phyloP scores from a whole-genome alignment of 768 basidiomycete genomes.

The Leccinum uliginosum region DNA sequence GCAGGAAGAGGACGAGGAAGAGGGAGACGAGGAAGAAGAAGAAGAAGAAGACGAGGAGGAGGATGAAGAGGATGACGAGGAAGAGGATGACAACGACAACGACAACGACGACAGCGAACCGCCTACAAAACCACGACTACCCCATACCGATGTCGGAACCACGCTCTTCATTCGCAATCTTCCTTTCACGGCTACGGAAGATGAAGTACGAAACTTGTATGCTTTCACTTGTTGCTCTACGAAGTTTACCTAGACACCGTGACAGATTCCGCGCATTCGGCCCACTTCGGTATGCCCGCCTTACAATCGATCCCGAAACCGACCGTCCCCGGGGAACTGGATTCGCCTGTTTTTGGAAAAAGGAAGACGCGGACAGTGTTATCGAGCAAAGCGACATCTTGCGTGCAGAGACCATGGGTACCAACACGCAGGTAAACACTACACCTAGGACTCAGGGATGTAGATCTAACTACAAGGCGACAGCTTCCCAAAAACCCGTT shows the following conservation, averaged over 20 bases:
- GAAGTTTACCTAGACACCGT: neutral
- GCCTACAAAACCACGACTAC: conserved; percentile 62
- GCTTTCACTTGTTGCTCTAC: conserved; percentile 23
- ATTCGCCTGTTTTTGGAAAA: conserved; percentile 97
- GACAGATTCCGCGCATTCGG: conserved; percentile 83
- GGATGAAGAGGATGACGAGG: conserved; percentile 17
- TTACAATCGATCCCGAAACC: conserved; percentile 78
- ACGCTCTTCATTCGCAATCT: conserved; percentile 95
- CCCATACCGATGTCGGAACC: conserved; percentile 80
- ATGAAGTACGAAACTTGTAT: conserved; percentile 82
- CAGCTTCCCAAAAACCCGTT: conserved; percentile 82
- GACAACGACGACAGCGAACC: conserved; percentile 31
- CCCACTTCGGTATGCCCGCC: conserved; percentile 86
- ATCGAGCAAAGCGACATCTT: conserved; percentile 76
- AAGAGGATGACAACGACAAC: conserved; percentile 18
- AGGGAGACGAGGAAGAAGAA: conserved; percentile 23
- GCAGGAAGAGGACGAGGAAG: conserved; percentile 24
- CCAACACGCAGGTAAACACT: conserved; percentile 27
- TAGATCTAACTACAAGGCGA: neutral
- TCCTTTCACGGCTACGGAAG: conserved; percentile 88
- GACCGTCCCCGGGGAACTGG: conserved; percentile 92
- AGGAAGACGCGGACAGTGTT: conserved; percentile 81
- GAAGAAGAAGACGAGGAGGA: conserved; percentile 14
- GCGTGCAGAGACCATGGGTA: conserved; percentile 57
- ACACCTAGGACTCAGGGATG: conserved; percentile 10